Conservation (phyloP, 805 yeast species). For the Sugiyamaella chiloensis region DNA sequence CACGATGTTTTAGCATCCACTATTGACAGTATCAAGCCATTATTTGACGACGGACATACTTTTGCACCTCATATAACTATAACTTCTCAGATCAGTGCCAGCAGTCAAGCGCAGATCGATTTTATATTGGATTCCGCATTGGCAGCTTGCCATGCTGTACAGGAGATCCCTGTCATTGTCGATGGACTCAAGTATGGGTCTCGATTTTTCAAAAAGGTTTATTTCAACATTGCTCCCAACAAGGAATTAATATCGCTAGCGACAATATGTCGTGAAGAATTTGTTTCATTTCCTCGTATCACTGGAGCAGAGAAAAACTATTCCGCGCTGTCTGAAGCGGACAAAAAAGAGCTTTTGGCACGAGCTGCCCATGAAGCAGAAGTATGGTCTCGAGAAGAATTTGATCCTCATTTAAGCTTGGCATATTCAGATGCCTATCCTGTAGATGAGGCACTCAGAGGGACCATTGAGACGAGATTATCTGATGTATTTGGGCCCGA, state of each 20-base stretch:
- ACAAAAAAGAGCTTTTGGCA: slow-evolving; percentile 26
- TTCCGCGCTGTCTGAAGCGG: slow-evolving; percentile 29
- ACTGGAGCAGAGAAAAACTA: slow-evolving; percentile 23
- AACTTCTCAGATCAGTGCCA: slow-evolving; percentile 55
- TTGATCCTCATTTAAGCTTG: slow-evolving; percentile 69
- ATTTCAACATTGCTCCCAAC: slow-evolving; percentile 44
- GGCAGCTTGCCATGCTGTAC: slow-evolving; percentile 51
- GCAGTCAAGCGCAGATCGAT: slow-evolving; percentile 54
- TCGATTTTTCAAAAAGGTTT: slow-evolving; percentile 51
- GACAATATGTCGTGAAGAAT: slow-evolving; percentile 36
- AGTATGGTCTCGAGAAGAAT: slow-evolving; percentile 56
- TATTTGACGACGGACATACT: slow-evolving; percentile 67
- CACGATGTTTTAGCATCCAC: slow-evolving; percentile 56
- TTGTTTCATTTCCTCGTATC: slow-evolving; percentile 30
- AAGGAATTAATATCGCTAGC: slow-evolving; percentile 53
- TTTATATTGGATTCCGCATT: slow-evolving; percentile 54
- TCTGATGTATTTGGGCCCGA: slow-evolving; percentile 59
- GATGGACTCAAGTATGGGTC: slow-evolving; percentile 48
- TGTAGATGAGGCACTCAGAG: slow-evolving; percentile 61
- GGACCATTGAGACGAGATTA: slow-evolving; percentile 61
- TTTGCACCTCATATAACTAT: slow-evolving; percentile 79
- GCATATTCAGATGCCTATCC: slow-evolving; percentile 65
- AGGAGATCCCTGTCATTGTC: slow-evolving; percentile 38
- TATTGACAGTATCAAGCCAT: slow-evolving; percentile 61
- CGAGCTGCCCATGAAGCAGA: slow-evolving; percentile 46